Evolutionary conservation across 1,139 yeast genomes (phyloP).

Genomic region (Schizosaccharomyces versatilis): DNA sequence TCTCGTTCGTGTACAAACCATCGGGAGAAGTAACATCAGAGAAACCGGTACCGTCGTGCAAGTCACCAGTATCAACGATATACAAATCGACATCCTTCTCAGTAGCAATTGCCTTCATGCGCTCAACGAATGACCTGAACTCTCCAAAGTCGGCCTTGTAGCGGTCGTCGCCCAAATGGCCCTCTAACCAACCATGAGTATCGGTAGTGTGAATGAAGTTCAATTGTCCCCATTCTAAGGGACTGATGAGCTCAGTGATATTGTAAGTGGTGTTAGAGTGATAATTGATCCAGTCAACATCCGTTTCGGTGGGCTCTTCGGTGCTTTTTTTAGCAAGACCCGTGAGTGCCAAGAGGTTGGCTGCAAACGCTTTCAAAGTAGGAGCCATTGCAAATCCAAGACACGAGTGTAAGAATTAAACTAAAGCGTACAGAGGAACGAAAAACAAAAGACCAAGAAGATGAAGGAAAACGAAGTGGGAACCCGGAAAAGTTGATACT

Average conservation of each 20-base stretch:
- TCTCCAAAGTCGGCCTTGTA: constrained; percentile 90
- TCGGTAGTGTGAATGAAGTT: constrained; percentile 87
- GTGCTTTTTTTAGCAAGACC: neutral
- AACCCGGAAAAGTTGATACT: no score
- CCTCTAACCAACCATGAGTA: constrained; percentile 88
- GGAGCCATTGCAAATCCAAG: no score
- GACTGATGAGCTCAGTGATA: no score
- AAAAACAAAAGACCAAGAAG: no score
- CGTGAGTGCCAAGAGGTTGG: no score
- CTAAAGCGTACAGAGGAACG: no score
- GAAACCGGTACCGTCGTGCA: constrained; percentile 78
- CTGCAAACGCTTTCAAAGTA: no score
- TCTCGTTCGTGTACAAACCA: constrained; percentile 9
- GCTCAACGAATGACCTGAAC: constrained; percentile 43
- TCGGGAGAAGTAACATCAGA: constrained; percentile 8
- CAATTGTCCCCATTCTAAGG: constrained; percentile 21
- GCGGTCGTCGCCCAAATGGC: constrained; percentile 43
- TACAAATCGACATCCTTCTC: constrained; percentile 36
- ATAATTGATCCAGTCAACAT: neutral
- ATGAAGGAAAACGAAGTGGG: no score
- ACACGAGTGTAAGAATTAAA: no score
- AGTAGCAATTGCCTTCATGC: constrained; percentile 28
- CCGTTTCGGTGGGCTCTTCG: neutral
- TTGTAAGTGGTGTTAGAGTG: constrained; percentile 1
- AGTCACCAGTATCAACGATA: constrained; percentile 73